Conservation (phyloP, 179 eudicot species). For the Pouteria campechiana region DNA sequence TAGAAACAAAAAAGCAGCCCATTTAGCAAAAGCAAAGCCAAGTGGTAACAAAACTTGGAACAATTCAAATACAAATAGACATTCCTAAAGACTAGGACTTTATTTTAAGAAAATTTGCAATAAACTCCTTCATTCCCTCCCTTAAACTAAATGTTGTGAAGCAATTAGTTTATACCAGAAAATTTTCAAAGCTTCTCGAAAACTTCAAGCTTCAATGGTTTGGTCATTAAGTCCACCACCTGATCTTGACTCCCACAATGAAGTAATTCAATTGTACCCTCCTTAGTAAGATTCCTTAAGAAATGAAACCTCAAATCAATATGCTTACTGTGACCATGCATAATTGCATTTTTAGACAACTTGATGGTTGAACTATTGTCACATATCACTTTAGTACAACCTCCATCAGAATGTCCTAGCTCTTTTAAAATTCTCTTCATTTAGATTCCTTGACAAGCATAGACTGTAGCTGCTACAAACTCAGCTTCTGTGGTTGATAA, state of each 20-base stretch:
- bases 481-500: neutral
- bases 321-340: neutral
- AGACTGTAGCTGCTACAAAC: constrained; percentile 1
- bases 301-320: neutral
- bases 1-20: too few relatives aligned
- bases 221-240: neutral
- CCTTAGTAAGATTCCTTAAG: neutral
- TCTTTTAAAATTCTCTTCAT: neutral
- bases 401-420: neutral
- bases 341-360: neutral
- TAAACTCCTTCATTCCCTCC: too few relatives aligned
- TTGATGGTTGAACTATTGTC: constrained; percentile 1
- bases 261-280: neutral
- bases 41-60: too few relatives aligned
- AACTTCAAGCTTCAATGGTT: constrained; percentile 2
- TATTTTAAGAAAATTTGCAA: too few relatives aligned
- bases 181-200: neutral
- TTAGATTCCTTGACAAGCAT: constrained; percentile 1
- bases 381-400: neutral
- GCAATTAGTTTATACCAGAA: constrained; percentile 1
- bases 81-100: too few relatives aligned
- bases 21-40: too few relatives aligned
- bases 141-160: neutral
- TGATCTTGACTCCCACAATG: neutral
- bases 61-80: too few relatives aligned